Percentiles rank a stretch among this genome's conserved stretches.
Evolutionary conservation across 1,284 basidiomycete genomes (phyloP).

Genomic region (Sporisorium sorghi): DNA sequence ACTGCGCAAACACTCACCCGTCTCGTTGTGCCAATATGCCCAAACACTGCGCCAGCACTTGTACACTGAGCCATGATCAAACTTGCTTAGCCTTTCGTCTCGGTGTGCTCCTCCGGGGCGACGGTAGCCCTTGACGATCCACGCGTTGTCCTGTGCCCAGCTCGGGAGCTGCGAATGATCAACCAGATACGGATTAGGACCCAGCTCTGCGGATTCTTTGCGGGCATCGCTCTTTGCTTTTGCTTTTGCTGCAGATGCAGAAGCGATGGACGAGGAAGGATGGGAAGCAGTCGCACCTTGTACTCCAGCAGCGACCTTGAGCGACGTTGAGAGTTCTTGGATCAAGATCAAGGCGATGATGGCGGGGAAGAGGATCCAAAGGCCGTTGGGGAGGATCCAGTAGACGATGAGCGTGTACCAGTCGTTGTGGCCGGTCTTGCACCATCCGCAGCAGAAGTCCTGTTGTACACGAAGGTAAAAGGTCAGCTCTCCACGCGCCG

Average conservation of each 20-base stretch:
- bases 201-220: conserved; percentile 1
- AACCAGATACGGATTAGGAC: conserved; percentile 54
- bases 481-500: neutral
- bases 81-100: conserved; percentile 39
- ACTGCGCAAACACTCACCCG: conserved; percentile 38
- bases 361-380: conserved; percentile 79
- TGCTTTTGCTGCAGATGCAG: neutral
- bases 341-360: conserved; percentile 72
- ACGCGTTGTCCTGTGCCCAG: conserved; percentile 65
- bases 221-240: neutral
- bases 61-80: conserved; percentile 58
- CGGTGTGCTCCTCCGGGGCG: conserved; percentile 57
- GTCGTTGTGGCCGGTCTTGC: conserved; percentile 81
- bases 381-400: conserved; percentile 82
- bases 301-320: conserved; percentile 52
- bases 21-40: conserved; percentile 68
- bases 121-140: conserved; percentile 64
- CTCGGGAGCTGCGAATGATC: conserved; percentile 57
- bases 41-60: conserved; percentile 67
- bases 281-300: conserved; percentile 33
- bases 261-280: neutral
- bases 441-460: conserved; percentile 72
- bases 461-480: neutral
- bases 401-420: conserved; percentile 74
- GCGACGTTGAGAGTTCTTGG: conserved; percentile 33